phyloP scores from a whole-genome alignment of 139 green algal species.

The Ettlia oleoabundans region DNA sequence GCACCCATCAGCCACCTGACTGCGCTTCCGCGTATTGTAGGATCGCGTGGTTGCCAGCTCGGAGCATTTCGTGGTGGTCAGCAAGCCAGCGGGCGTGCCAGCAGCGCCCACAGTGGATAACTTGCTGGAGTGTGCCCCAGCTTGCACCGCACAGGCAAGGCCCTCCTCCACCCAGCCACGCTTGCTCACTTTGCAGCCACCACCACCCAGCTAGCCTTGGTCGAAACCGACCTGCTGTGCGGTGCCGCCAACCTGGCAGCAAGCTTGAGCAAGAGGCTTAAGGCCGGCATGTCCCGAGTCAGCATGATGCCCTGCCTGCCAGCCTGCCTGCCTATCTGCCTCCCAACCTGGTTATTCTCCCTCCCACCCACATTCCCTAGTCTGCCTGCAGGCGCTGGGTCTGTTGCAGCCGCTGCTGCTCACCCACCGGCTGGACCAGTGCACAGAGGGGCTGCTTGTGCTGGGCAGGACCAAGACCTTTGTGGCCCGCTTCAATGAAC shows the following conservation, averaged over 20 bases:
- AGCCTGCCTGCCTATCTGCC: background rate
- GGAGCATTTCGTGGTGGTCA: constrained; percentile 70
- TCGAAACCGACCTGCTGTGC: background rate
- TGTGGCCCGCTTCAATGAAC: constrained; percentile 60
- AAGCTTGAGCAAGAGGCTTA: too few species aligned
- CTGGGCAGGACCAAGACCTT: constrained; percentile 62
- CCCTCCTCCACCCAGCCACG: background rate
- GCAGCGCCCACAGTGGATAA: constrained; percentile 67
- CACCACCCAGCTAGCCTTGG: background rate
- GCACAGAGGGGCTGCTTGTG: constrained; percentile 82
- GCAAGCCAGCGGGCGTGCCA: constrained; percentile 83
- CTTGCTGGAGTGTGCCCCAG: constrained; percentile 49
- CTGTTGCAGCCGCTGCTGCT: constrained; percentile 48
- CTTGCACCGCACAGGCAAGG: constrained; percentile 48
- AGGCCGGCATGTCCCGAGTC: too few species aligned
- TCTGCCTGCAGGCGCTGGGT: constrained; percentile 55
- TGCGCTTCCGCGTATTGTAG: too few species aligned
- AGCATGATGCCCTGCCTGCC: too few species aligned
- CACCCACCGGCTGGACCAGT: constrained; percentile 74
- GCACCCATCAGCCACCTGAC: too few species aligned
- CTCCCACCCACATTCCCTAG: too few species aligned
- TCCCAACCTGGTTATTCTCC: too few species aligned
- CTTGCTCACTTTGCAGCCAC: background rate
- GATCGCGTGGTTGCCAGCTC: constrained; percentile 57
- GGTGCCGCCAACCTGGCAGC: too few species aligned